Percentiles rank a stretch among this genome's conserved stretches.
Conservation (phyloP, 352 stramenopile species). For the Phytophthora foliorum region DNA sequence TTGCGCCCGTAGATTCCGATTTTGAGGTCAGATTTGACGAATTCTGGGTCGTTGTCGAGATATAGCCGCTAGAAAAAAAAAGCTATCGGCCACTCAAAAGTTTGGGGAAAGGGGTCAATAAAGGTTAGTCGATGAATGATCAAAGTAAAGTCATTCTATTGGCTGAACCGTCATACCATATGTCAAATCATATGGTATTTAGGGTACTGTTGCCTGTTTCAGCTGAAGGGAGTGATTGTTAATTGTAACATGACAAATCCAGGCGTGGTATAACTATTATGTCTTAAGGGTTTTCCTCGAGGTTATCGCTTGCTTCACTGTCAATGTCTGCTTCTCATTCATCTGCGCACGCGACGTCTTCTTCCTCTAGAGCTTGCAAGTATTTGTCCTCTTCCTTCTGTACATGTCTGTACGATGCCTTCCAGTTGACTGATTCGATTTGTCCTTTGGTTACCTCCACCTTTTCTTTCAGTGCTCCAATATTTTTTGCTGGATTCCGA, state of each 20-base stretch:
- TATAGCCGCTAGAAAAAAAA: too few relatives aligned
- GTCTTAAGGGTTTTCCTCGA: background rate
- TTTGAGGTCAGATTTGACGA: too few relatives aligned
- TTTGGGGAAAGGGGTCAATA: conserved; percentile 3
- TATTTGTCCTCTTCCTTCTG: background rate
- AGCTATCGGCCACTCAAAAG: too few relatives aligned
- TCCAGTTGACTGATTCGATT: background rate
- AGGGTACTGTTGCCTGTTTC: background rate
- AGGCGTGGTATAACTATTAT: background rate
- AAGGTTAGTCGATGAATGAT: background rate
- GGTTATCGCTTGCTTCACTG: background rate
- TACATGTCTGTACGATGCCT: background rate
- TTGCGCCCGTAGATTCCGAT: too few relatives aligned
- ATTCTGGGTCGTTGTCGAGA: too few relatives aligned
- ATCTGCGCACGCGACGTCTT: background rate
- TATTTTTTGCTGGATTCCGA: background rate
- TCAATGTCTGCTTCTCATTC: background rate
- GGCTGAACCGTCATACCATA: background rate
- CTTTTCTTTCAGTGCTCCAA: background rate
- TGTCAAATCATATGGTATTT: conserved; percentile 6
- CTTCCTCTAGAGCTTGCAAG: background rate
- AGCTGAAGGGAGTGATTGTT: background rate
- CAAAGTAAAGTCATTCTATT: background rate
- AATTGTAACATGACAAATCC: background rate
- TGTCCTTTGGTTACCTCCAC: background rate